A percentile compares a stretch with the other conserved stretches of the same genome.
Evolutionary conservation across 2,329 filamentous ascomycete species (phyloP).

Genomic region (Pyricularia sp.): DNA sequence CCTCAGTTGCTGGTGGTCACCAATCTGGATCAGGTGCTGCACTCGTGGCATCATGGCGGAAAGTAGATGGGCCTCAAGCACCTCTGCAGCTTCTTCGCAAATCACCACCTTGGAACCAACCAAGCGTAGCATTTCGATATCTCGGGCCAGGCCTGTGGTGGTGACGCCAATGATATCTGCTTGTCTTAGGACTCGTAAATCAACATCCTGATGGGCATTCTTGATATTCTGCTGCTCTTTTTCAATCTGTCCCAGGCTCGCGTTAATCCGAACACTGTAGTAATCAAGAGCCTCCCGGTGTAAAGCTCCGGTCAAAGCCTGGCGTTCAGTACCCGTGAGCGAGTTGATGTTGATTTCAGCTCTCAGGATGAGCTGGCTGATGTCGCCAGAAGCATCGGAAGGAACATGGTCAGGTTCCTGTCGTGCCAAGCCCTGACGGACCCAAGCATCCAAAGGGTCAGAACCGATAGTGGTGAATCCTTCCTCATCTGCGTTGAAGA

Average conservation of each 20-base stretch:
- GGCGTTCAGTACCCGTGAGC: not conserved
- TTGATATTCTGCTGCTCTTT: slow-evolving; percentile 6
- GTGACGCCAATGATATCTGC: slow-evolving; percentile 44
- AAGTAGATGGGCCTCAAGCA: slow-evolving; percentile 50
- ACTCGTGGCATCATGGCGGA: slow-evolving; percentile 45
- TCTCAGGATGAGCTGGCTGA: not conserved
- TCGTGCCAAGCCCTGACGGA: not conserved
- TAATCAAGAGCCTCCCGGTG: not conserved
- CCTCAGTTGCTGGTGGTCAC: slow-evolving; percentile 49
- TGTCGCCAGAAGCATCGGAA: not conserved
- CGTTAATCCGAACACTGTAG: slow-evolving; percentile 1
- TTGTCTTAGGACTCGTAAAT: slow-evolving; percentile 22
- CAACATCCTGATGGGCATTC: slow-evolving; percentile 17
- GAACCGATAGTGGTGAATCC: not conserved
- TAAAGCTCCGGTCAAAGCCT: not conserved
- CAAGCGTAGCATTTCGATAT: slow-evolving; percentile 33
- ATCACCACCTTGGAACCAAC: slow-evolving; percentile 43
- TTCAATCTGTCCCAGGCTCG: not conserved
- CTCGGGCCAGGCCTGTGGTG: slow-evolving; percentile 42
- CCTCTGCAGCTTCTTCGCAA: slow-evolving; percentile 57
- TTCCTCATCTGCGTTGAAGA: not conserved
- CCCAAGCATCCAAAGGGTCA: not conserved
- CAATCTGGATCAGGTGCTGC: slow-evolving; percentile 50
- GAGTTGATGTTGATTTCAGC: slow-evolving; percentile 1
- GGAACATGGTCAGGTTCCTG: not conserved